Evolutionary conservation across 306 rosid genomes (phyloP), one percentile per base, ranked within the genome.

Genomic region (Oxytropis ochrocephala): DNA sequence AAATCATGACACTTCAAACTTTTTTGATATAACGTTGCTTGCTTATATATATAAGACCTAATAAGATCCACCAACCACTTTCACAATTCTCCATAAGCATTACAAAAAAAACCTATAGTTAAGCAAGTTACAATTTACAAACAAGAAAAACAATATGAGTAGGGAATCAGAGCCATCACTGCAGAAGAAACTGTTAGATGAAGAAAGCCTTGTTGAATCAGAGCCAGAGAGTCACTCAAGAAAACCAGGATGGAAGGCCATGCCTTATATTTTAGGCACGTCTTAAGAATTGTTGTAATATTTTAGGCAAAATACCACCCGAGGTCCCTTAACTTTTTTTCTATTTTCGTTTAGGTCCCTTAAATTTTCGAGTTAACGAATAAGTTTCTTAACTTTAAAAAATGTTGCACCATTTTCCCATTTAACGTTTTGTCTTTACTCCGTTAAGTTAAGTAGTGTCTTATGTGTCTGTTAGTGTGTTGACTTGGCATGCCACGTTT

Each of bases 191-290:
- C 12, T 77, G 48, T 39, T 77, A 24, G 77, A 70, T 49, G 77
- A 70, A 64, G 81, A 78, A 47, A 47, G 64, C 39, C 68, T 44
- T 2, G 21, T 55, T 39, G 27, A 53, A 2, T 46, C 69, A 24
- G 41, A 54, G 10, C 24, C 9, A 2, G 55, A 46, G 54, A 70
- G 12, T 21, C 16, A 2, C 13, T 49, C 46, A 42, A 56, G 3
- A 6, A 78, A 78, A 55, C 82, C 78, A 0, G 74, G 78, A 57
- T 74, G 85, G 85, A 82, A 82, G 67, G 77, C 85, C 41, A 74
- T 78, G 85, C 68, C 75, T 69, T 57, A 69, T 68, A 78, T 78
- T 57, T 58, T 77, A 77, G 80, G 85, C 68, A 0, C 4, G 52
- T 4, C 18, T 48, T 39, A 6, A 5, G 1, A 10, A 5, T 2